phyloP scores from a whole-genome alignment of 1,139 yeast genomes.

The Zygoascus sp. region DNA sequence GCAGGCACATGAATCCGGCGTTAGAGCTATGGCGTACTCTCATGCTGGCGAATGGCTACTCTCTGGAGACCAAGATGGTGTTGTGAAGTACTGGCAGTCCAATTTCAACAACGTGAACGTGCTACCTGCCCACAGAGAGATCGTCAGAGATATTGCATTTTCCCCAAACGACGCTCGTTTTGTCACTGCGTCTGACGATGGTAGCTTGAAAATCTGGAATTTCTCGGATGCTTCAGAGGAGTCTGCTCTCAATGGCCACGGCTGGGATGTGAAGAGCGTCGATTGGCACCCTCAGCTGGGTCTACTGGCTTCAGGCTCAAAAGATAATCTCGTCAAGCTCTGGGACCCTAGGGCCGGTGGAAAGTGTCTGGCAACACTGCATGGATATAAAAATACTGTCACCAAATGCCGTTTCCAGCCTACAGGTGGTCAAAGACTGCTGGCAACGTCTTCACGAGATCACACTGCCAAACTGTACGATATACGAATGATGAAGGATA shows the following conservation, averaged over 20 bases:
- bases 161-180: constrained; percentile 88
- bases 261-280: constrained; percentile 97
- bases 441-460: constrained; percentile 87
- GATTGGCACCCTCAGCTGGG: constrained; percentile 96
- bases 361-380: constrained; percentile 69
- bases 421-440: constrained; percentile 57
- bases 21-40: constrained; percentile 72
- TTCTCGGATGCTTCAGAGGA: constrained; percentile 88
- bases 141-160: constrained; percentile 81
- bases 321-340: constrained; percentile 84
- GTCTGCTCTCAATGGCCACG: constrained; percentile 78
- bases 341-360: constrained; percentile 96
- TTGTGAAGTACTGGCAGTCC: constrained; percentile 94
- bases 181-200: constrained; percentile 90
- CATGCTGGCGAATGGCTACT: constrained; percentile 93
- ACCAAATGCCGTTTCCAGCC: constrained; percentile 75
- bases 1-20: constrained; percentile 97
- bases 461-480: constrained; percentile 85
- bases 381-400: constrained; percentile 92
- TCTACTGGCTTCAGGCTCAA: constrained; percentile 61
- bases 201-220: constrained; percentile 86
- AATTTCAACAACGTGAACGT: constrained; percentile 92
- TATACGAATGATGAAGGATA: constrained; percentile 74
- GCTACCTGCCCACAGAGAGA: constrained; percentile 70
- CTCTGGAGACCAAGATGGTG: constrained; percentile 91